These are phyloP conservation scores for Nectriaceae sp. DNA, from an alignment of 2,329 filamentous ascomycete genomes.

Conservation along the genomic window DNA sequence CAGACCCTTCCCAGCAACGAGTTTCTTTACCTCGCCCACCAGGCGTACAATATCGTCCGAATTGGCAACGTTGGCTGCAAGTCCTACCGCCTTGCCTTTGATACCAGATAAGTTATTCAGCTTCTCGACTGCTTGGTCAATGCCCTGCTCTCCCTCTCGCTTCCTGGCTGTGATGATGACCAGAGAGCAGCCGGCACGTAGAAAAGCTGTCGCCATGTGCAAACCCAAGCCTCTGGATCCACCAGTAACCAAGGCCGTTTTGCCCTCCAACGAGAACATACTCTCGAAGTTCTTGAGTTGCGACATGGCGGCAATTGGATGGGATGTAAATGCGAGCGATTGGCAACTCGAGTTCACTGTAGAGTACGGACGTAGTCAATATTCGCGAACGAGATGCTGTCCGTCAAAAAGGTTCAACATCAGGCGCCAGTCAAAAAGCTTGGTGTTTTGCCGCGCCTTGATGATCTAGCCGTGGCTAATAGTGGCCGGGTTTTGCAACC, in stretches of 20 bases:
- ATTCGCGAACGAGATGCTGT: no score
- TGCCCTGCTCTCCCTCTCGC: conserved; percentile 55
- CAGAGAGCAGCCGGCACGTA: conserved; percentile 69
- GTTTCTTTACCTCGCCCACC: conserved; percentile 55
- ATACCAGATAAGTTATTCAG: conserved; percentile 64
- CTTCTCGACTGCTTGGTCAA: conserved; percentile 62
- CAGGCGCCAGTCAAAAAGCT: neutral
- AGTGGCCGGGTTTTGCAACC: conserved; percentile 5
- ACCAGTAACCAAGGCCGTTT: conserved; percentile 50
- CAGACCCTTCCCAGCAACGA: conserved; percentile 56
- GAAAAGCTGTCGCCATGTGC: conserved; percentile 65
- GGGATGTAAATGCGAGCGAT: no score
- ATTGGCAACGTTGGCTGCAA: conserved; percentile 67
- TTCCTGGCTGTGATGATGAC: conserved; percentile 76
- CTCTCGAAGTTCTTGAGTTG: conserved; percentile 29
- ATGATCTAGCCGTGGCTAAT: conserved; percentile 13
- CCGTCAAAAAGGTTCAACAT: no score
- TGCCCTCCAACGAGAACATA: conserved; percentile 36
- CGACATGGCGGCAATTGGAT: conserved; percentile 24
- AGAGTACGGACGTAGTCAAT: no score
- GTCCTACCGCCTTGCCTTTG: conserved; percentile 59
- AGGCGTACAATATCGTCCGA: conserved; percentile 62
- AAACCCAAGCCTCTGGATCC: conserved; percentile 55
- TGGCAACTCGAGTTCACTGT: no score
- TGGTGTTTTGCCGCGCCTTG: neutral